These are phyloP conservation scores for Galerina sulciceps DNA, from an alignment of 768 basidiomycete genomes.

Conservation along the genomic window DNA sequence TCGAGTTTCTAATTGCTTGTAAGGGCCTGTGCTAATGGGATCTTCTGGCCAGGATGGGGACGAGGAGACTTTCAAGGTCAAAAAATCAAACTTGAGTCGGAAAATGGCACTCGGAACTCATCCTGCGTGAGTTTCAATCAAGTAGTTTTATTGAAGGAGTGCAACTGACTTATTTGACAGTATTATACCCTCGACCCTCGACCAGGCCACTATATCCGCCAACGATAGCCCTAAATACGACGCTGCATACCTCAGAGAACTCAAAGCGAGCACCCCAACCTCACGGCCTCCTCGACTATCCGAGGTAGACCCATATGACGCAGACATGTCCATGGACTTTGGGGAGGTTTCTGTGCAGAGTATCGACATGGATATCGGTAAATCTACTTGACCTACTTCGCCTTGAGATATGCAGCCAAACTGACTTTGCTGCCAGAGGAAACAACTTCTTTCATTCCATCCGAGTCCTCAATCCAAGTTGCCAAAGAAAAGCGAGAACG, in stretches of 20 bases:
- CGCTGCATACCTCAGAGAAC: constrained; percentile 71
- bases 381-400: neutral
- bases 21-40: constrained; percentile 29
- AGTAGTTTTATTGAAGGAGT: no score
- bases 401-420: constrained; percentile 3
- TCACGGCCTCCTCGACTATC: constrained; percentile 46
- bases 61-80: constrained; percentile 74
- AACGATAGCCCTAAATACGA: constrained; percentile 69
- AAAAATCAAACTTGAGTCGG: constrained; percentile 78
- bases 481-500: constrained; percentile 81
- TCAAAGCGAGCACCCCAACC: constrained; percentile 77
- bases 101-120: constrained; percentile 63
- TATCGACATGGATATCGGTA: constrained; percentile 34
- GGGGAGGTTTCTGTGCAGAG: constrained; percentile 42
- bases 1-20: neutral
- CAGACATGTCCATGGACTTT: constrained; percentile 51
- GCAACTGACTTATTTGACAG: constrained; percentile 25
- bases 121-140: constrained; percentile 42
- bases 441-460: constrained; percentile 54
- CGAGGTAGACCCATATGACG: constrained; percentile 47
- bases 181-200: constrained; percentile 51
- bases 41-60: constrained; percentile 49
- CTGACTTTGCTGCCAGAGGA: constrained; percentile 28
- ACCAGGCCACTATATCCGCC: constrained; percentile 59
- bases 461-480: constrained; percentile 69